Conservation (phyloP, 2,329 filamentous ascomycete species). For the Penicillium sp. region DNA sequence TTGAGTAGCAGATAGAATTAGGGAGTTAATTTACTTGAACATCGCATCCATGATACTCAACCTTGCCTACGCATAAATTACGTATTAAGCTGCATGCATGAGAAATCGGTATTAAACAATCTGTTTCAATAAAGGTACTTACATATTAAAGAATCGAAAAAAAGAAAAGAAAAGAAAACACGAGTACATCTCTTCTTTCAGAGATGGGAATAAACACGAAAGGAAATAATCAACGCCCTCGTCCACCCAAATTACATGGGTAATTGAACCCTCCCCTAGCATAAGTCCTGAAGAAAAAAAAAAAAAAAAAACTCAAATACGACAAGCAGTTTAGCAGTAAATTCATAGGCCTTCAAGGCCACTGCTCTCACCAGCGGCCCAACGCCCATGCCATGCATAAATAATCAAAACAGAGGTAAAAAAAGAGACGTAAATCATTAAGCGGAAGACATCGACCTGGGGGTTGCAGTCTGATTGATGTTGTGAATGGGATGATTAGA, state of each 20-base stretch:
- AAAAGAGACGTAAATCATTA: conserved; percentile 7
- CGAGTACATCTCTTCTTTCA: background rate
- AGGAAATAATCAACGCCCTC: background rate
- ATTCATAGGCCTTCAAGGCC: conserved; percentile 11
- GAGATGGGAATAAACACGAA: background rate
- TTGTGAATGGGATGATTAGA: conserved; percentile 30
- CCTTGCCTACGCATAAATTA: background rate
- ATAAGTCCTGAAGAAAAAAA: background rate
- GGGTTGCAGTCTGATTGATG: background rate
- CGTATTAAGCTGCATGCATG: background rate
- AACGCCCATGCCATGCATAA: conserved; percentile 15
- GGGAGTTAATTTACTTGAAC: background rate
- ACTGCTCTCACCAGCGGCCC: conserved; percentile 17
- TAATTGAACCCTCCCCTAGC: background rate
- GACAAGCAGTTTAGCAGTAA: conserved; percentile 9
- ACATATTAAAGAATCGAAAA: background rate
- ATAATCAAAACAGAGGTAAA: conserved; percentile 13
- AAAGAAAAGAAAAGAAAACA: background rate
- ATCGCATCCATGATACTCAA: background rate
- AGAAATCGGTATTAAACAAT: background rate
- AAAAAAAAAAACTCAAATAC: background rate
- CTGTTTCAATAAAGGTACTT: background rate
- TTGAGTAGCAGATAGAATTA: background rate
- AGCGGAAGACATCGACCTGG: conserved; percentile 10
- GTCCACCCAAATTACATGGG: background rate